Conservation (phyloP, 2,329 filamentous ascomycete genomes). For the Penicillium polonicum region DNA sequence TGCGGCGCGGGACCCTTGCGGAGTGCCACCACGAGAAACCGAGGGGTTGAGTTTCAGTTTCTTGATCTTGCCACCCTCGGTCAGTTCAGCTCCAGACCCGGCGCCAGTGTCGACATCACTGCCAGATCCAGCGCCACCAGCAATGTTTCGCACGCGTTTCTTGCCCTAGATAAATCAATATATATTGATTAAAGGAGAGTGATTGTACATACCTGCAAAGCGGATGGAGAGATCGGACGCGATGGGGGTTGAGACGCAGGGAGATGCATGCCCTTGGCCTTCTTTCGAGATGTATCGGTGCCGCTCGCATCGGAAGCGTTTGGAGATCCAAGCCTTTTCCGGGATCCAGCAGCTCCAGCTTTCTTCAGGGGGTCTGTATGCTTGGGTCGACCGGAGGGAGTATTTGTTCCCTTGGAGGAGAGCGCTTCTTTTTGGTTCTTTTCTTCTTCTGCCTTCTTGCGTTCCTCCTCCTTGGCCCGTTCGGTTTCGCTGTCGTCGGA, state of each 20-base stretch:
- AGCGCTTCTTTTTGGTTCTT: slow-evolving; percentile 52
- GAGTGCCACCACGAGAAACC: slow-evolving; percentile 42
- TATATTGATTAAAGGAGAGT: neutral
- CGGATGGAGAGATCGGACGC: slow-evolving; percentile 65
- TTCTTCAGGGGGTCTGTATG: slow-evolving; percentile 54
- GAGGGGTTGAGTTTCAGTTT: slow-evolving; percentile 50
- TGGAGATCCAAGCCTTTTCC: slow-evolving; percentile 84
- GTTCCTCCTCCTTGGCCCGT: slow-evolving; percentile 58
- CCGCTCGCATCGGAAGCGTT: slow-evolving; percentile 88
- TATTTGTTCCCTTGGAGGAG: slow-evolving; percentile 70
- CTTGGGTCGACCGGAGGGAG: slow-evolving; percentile 60
- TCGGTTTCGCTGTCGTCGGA: slow-evolving; percentile 66
- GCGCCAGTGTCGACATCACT: slow-evolving; percentile 58
- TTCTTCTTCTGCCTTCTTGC: slow-evolving; percentile 58
- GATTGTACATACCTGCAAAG: slow-evolving; percentile 47
- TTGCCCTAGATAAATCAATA: slow-evolving; percentile 44
- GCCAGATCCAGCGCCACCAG: slow-evolving; percentile 47
- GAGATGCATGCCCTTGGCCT: slow-evolving; percentile 66
- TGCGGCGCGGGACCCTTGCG: slow-evolving; percentile 49
- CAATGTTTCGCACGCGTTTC: slow-evolving; percentile 46
- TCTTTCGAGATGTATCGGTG: slow-evolving; percentile 82
- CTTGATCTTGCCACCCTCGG: slow-evolving; percentile 45
- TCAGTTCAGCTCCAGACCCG: slow-evolving; percentile 48
- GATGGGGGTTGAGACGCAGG: slow-evolving; percentile 36
- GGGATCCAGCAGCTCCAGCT: slow-evolving; percentile 49